Evolutionary conservation across 441 rosid genomes (phyloP).

Genomic region (Erodium texanum): DNA sequence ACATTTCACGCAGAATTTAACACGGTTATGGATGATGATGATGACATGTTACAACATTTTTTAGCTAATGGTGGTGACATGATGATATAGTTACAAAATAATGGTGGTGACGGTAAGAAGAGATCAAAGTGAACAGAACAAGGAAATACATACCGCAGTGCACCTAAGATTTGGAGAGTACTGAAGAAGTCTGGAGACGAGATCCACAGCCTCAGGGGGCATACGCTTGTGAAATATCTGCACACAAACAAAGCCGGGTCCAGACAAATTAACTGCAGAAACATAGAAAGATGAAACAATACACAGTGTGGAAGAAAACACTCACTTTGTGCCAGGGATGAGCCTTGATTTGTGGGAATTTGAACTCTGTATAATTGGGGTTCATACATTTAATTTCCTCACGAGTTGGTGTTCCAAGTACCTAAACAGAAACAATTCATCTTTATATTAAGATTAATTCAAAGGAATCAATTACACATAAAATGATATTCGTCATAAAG

Average conservation of each 20-base stretch:
- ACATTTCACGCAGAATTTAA: no score
- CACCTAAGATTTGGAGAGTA: slow-evolving; percentile 86
- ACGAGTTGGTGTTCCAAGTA: slow-evolving; percentile 92
- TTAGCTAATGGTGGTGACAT: no score
- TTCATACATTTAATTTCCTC: slow-evolving; percentile 99
- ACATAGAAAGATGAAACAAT: slow-evolving; percentile 9
- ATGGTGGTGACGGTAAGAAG: no score
- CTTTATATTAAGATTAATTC: background rate
- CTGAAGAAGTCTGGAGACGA: slow-evolving; percentile 89
- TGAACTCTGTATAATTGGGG: slow-evolving; percentile 84
- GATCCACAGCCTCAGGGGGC: slow-evolving; percentile 96
- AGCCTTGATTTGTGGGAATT: slow-evolving; percentile 91
- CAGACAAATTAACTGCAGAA: background rate
- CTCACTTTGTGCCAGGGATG: slow-evolving; percentile 96
- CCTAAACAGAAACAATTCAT: slow-evolving; percentile 27
- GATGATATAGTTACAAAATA: no score
- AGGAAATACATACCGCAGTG: slow-evolving; percentile 50
- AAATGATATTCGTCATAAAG: background rate
- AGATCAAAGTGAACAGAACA: background rate
- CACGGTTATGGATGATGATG: no score
- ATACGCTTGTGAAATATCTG: slow-evolving; percentile 90
- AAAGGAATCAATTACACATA: background rate
- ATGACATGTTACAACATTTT: no score
- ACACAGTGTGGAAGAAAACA: slow-evolving; percentile 3
- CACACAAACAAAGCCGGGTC: slow-evolving; percentile 10